Percentiles rank a stretch among this genome's conserved stretches.
These are phyloP conservation scores for Leccinellum rugosiceps DNA, from an alignment of 768 basidiomycete species.

Conservation along the genomic window DNA sequence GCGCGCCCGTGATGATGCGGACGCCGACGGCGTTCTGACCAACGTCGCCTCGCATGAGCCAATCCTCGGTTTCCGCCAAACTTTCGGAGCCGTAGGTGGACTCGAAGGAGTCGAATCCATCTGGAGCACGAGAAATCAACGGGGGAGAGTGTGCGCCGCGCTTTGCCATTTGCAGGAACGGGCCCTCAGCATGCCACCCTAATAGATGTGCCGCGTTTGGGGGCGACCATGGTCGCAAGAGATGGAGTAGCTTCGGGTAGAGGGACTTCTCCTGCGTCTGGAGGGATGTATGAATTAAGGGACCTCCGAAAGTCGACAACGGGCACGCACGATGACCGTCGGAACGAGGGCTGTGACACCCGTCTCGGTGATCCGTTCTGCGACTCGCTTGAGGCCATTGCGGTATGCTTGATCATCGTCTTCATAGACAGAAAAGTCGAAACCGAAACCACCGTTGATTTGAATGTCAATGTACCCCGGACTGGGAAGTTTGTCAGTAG, in stretches of 20 bases:
- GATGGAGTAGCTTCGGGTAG: constrained; percentile 65
- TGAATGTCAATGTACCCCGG: constrained; percentile 88
- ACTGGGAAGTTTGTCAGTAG: constrained; percentile 36
- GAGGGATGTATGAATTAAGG: neutral
- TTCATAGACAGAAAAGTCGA: constrained; percentile 84
- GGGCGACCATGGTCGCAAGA: constrained; percentile 66
- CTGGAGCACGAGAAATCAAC: constrained; percentile 57
- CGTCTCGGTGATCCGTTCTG: constrained; percentile 77
- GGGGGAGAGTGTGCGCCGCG: constrained; percentile 78
- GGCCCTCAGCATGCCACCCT: constrained; percentile 91
- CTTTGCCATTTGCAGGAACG: constrained; percentile 80
- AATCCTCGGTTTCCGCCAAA: constrained; percentile 60
- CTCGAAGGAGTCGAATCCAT: constrained; percentile 69
- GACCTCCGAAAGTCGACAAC: neutral
- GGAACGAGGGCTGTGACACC: constrained; percentile 79
- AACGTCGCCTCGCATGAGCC: constrained; percentile 48
- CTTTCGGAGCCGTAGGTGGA: constrained; percentile 69
- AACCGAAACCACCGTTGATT: constrained; percentile 86
- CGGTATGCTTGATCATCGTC: constrained; percentile 66
- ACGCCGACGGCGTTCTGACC: constrained; percentile 45
- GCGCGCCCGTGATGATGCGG: constrained; percentile 82
- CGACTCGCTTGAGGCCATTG: constrained; percentile 63
- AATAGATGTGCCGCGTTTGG: constrained; percentile 67
- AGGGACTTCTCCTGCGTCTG: constrained; percentile 78
- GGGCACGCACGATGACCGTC: constrained; percentile 61